A percentile compares a stretch with the other conserved stretches of the same genome.
phyloP scores from a whole-genome alignment of 2,329 filamentous ascomycete species.

The Fusarium succisae region DNA sequence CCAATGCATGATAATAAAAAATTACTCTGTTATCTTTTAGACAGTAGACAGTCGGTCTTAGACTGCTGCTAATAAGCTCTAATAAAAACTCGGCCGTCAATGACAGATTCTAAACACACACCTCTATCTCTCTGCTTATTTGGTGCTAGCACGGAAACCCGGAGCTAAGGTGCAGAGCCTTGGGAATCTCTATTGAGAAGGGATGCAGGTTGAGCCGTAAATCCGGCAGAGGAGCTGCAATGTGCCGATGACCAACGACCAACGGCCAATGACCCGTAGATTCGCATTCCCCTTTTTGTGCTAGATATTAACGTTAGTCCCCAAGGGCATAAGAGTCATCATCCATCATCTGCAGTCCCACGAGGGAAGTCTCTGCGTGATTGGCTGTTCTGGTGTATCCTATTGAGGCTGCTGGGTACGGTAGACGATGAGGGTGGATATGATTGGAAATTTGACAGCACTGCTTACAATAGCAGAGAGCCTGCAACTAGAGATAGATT shows the following conservation, averaged over 20 bases:
- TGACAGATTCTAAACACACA: slow-evolving; percentile 10
- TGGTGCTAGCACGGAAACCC: slow-evolving; percentile 9
- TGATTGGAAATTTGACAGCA: slow-evolving; percentile 19
- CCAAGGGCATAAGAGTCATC: slow-evolving; percentile 37
- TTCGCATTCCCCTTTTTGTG: neutral
- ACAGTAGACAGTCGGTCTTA: neutral
- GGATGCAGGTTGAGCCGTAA: slow-evolving; percentile 36
- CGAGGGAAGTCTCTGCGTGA: neutral
- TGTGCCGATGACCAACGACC: slow-evolving; percentile 19
- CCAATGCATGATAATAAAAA: neutral
- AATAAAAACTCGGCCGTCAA: neutral
- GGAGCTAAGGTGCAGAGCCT: slow-evolving; percentile 23
- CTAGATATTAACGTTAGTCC: slow-evolving; percentile 8
- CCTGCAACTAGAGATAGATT: neutral
- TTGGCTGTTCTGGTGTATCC: slow-evolving; percentile 1
- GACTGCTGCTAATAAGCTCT: neutral
- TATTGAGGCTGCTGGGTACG: slow-evolving; percentile 18
- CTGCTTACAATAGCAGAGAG: slow-evolving; percentile 40
- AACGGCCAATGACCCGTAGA: slow-evolving; percentile 6
- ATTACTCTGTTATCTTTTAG: neutral
- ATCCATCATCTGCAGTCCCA: slow-evolving; percentile 28
- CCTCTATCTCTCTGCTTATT: slow-evolving; percentile 1
- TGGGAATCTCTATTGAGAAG: neutral
- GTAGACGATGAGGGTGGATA: slow-evolving; percentile 8
- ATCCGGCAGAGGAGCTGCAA: slow-evolving; percentile 32